Evolutionary conservation across 306 rosid genomes (phyloP), one percentile per base, ranked within the genome.

Genomic region (Heteromeles arbutifolia): DNA sequence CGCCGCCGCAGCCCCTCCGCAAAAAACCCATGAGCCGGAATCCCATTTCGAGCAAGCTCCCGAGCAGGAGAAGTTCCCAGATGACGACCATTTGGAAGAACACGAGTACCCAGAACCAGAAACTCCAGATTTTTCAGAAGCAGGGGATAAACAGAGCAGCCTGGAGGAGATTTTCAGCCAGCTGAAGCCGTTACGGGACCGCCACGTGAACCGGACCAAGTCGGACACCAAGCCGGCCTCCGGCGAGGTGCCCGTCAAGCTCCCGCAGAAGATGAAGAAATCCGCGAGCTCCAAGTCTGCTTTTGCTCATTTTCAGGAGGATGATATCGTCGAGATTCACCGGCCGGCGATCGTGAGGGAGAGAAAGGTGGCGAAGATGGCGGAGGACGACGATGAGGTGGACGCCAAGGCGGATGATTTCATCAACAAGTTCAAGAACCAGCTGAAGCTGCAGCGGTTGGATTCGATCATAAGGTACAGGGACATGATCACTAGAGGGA

Each of bases 321-420:
- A 75, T 0, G 98, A 90, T 8, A 69, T 88, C 72, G 89, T 78
- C 39, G 96, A 95, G 90, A 81, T 1, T 15, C 85, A 84, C 74
- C 84, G 97, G 74, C 96, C 97, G 56, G 96, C 84, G 65, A 89
- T 96, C 2, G 80, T 78, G 81, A 90, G 58, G 45, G 97, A 92
- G 71, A 77, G 65, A 19, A 88, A 72, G 73, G 74, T 17, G 54
- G 21, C 44, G 4, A 67, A 72, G 39, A 63, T 28, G 69, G 28
- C 72, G 12, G 85, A 70, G 62, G 85, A 2, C 10, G 93, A 83
- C 6, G 91, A 80, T 2, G 94, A 79, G 79, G 97, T 93, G 53
- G 97, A 93, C 37, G 90, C 98, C 1, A 91, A 73, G 65, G 97
- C 97, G 6, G 96, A 91, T 48, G 97, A 90, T 67, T 93, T 93